Percentiles rank a stretch among this genome's conserved stretches.
phyloP scores from a whole-genome alignment of 1,284 basidiomycete species.

The Cryptococcus sp. region DNA sequence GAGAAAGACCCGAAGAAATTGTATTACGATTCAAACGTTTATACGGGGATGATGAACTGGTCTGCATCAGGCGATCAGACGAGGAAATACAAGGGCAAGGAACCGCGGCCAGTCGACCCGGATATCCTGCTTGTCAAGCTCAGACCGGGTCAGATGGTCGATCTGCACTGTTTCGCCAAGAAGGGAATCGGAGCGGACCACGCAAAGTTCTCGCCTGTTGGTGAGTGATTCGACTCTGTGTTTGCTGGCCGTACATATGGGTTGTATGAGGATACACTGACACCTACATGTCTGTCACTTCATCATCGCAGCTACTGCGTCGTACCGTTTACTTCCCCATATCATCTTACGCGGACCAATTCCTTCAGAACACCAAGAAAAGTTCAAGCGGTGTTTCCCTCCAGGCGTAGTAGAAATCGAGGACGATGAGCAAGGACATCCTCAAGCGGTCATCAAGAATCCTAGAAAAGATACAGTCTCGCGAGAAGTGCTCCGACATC shows the following conservation, averaged over 20 bases:
- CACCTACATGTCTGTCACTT: neutral
- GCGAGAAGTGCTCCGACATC: constrained; percentile 87
- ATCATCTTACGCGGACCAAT: constrained; percentile 76
- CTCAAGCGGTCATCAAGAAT: constrained; percentile 60
- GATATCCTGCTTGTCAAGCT: constrained; percentile 94
- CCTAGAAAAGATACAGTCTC: constrained; percentile 85
- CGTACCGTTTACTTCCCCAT: constrained; percentile 88
- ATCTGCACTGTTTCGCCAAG: constrained; percentile 75
- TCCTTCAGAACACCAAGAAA: constrained; percentile 62
- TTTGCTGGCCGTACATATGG: neutral
- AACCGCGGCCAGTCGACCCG: constrained; percentile 59
- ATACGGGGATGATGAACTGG: constrained; percentile 80
- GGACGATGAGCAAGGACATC: constrained; percentile 54
- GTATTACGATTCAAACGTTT: constrained; percentile 67
- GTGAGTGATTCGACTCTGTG: too few species aligned
- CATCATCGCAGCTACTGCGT: constrained; percentile 72
- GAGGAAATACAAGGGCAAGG: constrained; percentile 46
- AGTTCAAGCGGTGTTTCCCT: constrained; percentile 87
- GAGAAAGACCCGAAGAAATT: constrained; percentile 66
- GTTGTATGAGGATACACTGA: too few species aligned
- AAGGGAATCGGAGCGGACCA: constrained; percentile 97
- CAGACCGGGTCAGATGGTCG: constrained; percentile 74
- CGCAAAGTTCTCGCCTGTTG: constrained; percentile 97
- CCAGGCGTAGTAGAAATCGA: constrained; percentile 79
- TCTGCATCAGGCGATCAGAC: constrained; percentile 82